Base-by-base conservation (phyloP, 768 basidiomycete genomes). In the Panus rudis region DNA sequence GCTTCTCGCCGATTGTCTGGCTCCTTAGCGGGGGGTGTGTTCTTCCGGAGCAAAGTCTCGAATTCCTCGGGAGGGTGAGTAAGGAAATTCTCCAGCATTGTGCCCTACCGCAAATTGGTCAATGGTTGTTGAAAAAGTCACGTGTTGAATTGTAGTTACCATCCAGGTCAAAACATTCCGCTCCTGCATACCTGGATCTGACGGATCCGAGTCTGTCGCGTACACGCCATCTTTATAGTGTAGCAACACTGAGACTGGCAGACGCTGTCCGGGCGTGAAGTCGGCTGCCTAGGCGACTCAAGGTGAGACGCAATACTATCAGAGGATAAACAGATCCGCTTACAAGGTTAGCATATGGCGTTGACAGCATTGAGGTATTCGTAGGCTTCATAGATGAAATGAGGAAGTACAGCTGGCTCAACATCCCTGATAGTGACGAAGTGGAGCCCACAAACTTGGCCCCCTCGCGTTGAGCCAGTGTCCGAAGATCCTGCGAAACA, bases 331-430 rank as follows among this genome's bases (percentile, higher is more conserved):
- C 16, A 26, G 31, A 10, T 35, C 6, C 37, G 20, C 34, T 13
- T 10, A 4, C n/a, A 17, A 11, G 4, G 17, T 16, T 19, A 27
- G 38, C 35, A 10, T 37, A 30, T 13, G 13, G 25, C 14, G 6
- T n/a, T 8, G 24, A 14, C 37, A 31, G 60, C 19, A 64, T 66
- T 5, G 68, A 64, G 2, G 73, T 73, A 56, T 92, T 78, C 20
- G 91, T 72, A 0, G 64, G 61, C 53, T 78, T 84, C 50, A 82
- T 74, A 16, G 75, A 76, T 19, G 89, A 92, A 4, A 96, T 68
- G 14, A 92, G 70, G 56, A 91, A 90, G 58, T 96, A 98, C 14
- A 94, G 78, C 37, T 97, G 92, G 33, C 78, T 72, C 32, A 96
- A 69, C 54, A 92, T 78, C 26, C 85, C 81, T 0, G 90, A 83